phyloP scores from a whole-genome alignment of 2,329 filamentous ascomycete species.

The Aspergillus novofumigatus region DNA sequence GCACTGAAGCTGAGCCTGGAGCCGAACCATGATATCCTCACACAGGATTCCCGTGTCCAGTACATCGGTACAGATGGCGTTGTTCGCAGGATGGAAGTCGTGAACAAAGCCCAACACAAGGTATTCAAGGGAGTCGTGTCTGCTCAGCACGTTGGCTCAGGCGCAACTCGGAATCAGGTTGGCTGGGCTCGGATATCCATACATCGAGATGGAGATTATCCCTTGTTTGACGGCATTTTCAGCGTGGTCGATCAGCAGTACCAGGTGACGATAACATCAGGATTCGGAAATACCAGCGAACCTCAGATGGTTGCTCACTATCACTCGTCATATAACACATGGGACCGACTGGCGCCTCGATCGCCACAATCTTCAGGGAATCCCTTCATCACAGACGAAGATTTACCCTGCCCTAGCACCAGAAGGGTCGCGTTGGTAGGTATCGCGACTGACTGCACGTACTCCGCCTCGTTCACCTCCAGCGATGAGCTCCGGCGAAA shows the following conservation, averaged over 20 bases:
- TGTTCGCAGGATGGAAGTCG: neutral
- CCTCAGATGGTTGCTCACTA: no score
- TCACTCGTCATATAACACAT: no score
- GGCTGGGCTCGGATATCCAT: constrained; percentile 13
- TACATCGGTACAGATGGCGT: constrained; percentile 2
- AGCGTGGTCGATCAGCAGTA: constrained; percentile 2
- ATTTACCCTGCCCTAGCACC: constrained; percentile 64
- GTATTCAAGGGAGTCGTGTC: constrained; percentile 4
- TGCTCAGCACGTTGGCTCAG: neutral
- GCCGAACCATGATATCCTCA: constrained; percentile 10
- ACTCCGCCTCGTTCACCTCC: constrained; percentile 66
- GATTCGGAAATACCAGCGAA: neutral
- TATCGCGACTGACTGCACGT: constrained; percentile 85
- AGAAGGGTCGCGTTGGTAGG: constrained; percentile 83
- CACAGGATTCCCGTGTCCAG: constrained; percentile 2
- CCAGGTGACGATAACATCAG: neutral
- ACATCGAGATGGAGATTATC: constrained; percentile 3
- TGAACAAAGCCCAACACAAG: neutral
- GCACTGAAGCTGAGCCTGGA: constrained; percentile 1
- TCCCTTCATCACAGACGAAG: no score
- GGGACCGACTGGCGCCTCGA: neutral
- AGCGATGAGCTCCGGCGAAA: constrained; percentile 42
- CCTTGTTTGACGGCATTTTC: constrained; percentile 11
- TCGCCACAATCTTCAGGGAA: no score
- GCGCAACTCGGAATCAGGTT: neutral